A percentile compares a stretch with the other conserved stretches of the same genome.
These are phyloP conservation scores for Aspergillus texensis DNA, from an alignment of 2,329 filamentous ascomycete genomes.

Conservation along the genomic window DNA sequence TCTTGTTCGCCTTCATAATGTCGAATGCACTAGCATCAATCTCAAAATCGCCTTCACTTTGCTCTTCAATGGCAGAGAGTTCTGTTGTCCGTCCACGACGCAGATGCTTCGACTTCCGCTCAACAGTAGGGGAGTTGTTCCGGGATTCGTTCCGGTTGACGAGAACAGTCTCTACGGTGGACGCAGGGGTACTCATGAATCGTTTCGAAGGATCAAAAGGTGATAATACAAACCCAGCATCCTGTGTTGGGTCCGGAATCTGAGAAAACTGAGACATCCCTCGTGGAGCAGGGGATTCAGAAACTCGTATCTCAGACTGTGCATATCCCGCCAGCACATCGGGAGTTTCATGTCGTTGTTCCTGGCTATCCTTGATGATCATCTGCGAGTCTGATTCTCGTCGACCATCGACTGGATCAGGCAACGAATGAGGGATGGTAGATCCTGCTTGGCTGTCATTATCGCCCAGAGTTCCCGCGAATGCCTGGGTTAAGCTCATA, in stretches of 20 bases:
- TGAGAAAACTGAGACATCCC: conserved; percentile 67
- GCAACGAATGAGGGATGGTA: conserved; percentile 48
- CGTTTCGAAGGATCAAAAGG: conserved; percentile 69
- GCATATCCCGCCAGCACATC: conserved; percentile 49
- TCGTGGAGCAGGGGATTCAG: conserved; percentile 39
- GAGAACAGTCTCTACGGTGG: conserved; percentile 72
- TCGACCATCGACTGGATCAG: conserved; percentile 61
- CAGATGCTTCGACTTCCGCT: conserved; percentile 60
- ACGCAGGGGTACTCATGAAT: conserved; percentile 66
- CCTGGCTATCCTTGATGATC: conserved; percentile 61
- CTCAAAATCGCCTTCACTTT: conserved; percentile 39
- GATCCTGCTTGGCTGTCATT: conserved; percentile 54
- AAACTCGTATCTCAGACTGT: conserved; percentile 36
- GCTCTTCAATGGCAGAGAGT: conserved; percentile 51
- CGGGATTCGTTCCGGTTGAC: conserved; percentile 42
- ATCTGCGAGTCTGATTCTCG: conserved; percentile 65
- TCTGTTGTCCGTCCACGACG: conserved; percentile 50
- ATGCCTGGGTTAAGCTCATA: conserved; percentile 83
- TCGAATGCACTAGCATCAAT: conserved; percentile 63
- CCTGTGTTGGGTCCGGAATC: conserved; percentile 76
- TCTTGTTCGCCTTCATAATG: conserved; percentile 66
- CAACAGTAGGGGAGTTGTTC: conserved; percentile 66
- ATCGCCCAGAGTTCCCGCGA: conserved; percentile 83
- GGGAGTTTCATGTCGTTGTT: conserved; percentile 42
- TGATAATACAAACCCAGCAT: conserved; percentile 72